Evolutionary conservation across 768 basidiomycete genomes (phyloP).

Genomic region (Calvatia gigantea): DNA sequence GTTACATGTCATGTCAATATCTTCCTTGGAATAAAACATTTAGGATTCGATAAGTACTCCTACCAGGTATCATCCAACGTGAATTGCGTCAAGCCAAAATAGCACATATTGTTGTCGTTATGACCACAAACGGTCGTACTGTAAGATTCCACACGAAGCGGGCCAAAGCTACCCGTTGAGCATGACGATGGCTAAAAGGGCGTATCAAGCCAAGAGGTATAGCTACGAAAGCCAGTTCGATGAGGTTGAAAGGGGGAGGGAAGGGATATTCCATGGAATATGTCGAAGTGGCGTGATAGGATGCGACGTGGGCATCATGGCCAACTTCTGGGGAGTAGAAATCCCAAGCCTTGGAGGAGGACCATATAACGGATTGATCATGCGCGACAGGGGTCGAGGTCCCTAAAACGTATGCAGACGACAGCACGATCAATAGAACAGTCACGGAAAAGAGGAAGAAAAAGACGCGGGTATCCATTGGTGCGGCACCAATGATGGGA

Average conservation of each 20-base stretch:
- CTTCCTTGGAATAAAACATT: neutral
- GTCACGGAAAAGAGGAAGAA: slow-evolving; percentile 35
- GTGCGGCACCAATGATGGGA: slow-evolving; percentile 26
- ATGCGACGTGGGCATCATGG: slow-evolving; percentile 37
- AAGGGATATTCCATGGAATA: slow-evolving; percentile 39
- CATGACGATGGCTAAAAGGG: neutral
- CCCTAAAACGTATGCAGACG: slow-evolving; percentile 30
- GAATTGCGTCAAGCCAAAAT: neutral
- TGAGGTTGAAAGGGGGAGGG: slow-evolving; percentile 50
- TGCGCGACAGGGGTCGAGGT: slow-evolving; percentile 23
- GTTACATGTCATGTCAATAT: neutral
- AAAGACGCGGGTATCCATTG: slow-evolving; percentile 44
- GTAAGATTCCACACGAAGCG: slow-evolving; percentile 4
- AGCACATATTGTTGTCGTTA: neutral
- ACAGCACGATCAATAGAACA: slow-evolving; percentile 28
- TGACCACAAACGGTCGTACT: slow-evolving; percentile 6
- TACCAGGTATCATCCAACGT: neutral
- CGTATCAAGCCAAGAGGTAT: neutral
- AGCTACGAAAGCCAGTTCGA: slow-evolving; percentile 17
- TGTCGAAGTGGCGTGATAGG: slow-evolving; percentile 29
- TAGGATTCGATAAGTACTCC: neutral
- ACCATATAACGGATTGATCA: neutral
- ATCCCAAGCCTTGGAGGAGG: slow-evolving; percentile 37
- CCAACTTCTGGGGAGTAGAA: slow-evolving; percentile 42
- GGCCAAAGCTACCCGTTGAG: neutral